Base-by-base conservation (phyloP, 148 eudicot species). In the Heliamphora exappendiculata region DNA sequence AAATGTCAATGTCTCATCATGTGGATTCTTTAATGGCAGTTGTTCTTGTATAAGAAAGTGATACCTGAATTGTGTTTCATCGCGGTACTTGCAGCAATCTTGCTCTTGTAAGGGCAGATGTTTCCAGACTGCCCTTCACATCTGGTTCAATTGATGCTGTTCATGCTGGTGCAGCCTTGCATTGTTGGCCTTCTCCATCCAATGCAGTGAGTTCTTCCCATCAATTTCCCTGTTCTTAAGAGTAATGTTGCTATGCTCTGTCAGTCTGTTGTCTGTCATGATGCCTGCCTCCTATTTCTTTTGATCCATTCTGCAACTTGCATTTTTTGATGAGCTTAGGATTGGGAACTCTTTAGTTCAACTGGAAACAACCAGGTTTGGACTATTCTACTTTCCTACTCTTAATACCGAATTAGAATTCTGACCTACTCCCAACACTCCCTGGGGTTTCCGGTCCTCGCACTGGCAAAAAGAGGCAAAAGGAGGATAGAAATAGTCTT, bases 101-200 rank as follows among this genome's bases (percentile, higher is more conserved):
- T 78, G 99, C 95, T 60, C 97, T 93, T 78, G 98, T 96, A 75
- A 86, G 99, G 81, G 99, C 95, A 78, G 99, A 96, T 87, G 91
- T 96, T 67, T 87, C 97, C 53, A 89, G 99, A 85, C 97, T 96
- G 78, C 99, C 99, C 36, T 93, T 96, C 72, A 64, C 86, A 44
- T 91, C 99, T 22, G 91, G 91, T 72, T 96, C 99, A 60, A 76
- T 96, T 75, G 97, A 96, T 85, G 98, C 98, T 47, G 91, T 96
- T 81, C 99, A 96, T 89, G 99, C 99, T 77, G 99, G 98, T 77
- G 99, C 99, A 70, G 99, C 99, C 58, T 87, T 96, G 73, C 99
- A 96, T 82, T 96, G 99, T 80, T 93, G 98, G 99, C 98, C 98
- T 59, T 96, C 98, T 82, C 91, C 97, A 68, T 89, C 97, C 7